Conservation (phyloP, 129 eudicot genomes). For the Flaveria trinervia region DNA sequence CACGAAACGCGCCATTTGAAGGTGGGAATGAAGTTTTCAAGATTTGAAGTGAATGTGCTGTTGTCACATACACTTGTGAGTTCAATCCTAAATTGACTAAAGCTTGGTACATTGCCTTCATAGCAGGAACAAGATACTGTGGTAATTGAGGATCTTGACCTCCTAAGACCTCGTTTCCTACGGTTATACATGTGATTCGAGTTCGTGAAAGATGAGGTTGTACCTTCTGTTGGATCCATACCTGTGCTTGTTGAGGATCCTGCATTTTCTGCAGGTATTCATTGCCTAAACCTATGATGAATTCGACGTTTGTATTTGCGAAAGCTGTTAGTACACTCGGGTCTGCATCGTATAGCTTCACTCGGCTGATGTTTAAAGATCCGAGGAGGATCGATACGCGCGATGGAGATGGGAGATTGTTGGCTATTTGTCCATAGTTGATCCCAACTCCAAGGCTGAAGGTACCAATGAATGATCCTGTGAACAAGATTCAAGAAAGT, state of each 20-base stretch:
- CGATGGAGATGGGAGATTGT: conserved; percentile 79
- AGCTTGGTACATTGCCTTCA: conserved; percentile 68
- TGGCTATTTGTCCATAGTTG: conserved; percentile 90
- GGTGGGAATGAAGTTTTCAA: conserved; percentile 79
- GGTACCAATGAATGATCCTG: conserved; percentile 45
- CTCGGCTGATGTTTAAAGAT: conserved; percentile 72
- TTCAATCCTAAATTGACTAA: conserved; percentile 61
- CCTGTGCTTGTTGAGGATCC: conserved; percentile 62
- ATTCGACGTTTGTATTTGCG: conserved; percentile 62
- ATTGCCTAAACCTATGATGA: conserved; percentile 81
- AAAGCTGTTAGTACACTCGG: conserved; percentile 75
- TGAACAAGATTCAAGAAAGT: conserved; percentile 20
- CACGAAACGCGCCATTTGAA: conserved; percentile 72
- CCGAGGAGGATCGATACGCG: conserved; percentile 60
- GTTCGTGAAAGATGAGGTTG: conserved; percentile 74
- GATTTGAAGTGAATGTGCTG: conserved; percentile 79
- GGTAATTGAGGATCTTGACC: conserved; percentile 51
- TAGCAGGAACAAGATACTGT: conserved; percentile 65
- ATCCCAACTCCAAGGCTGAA: conserved; percentile 74
- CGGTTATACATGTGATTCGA: conserved; percentile 70
- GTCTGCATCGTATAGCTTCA: conserved; percentile 86
- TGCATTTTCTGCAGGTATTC: conserved; percentile 67
- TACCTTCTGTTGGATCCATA: conserved; percentile 77
- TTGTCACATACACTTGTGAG: conserved; percentile 67
- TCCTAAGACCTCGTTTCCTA: conserved; percentile 82